A percentile compares a stretch with the other conserved stretches of the same genome.
phyloP scores from a whole-genome alignment of 106 monocot species.

The Cymbidium sinense region DNA sequence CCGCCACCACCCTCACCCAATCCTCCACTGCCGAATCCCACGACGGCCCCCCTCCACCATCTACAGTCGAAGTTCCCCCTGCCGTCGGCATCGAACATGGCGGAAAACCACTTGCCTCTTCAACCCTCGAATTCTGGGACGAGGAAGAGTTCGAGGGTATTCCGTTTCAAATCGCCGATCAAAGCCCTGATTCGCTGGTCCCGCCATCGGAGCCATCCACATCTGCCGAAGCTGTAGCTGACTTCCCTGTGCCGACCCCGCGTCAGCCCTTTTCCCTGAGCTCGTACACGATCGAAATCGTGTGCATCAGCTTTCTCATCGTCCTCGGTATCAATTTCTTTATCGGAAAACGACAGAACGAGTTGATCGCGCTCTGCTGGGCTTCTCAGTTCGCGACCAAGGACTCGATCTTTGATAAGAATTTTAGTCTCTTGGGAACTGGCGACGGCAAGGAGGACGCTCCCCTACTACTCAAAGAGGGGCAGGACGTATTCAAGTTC shows the following conservation, averaged over 20 bases:
- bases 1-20: slow-evolving; percentile 10
- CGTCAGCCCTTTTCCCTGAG: slow-evolving; percentile 5
- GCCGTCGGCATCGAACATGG: slow-evolving; percentile 10
- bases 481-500: slow-evolving; percentile 88
- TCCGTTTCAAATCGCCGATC: slow-evolving; percentile 23
- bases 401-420: slow-evolving; percentile 77
- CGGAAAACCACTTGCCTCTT: slow-evolving; percentile 11
- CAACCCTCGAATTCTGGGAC: slow-evolving; percentile 58
- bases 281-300: slow-evolving; percentile 61
- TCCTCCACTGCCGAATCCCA: slow-evolving; percentile 9
- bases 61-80: slow-evolving; percentile 17
- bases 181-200: not conserved
- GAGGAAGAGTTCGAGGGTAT: slow-evolving; percentile 99
- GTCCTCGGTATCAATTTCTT: slow-evolving; percentile 74
- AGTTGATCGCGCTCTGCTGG: slow-evolving; percentile 81
- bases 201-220: not conserved
- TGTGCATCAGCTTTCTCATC: slow-evolving; percentile 68
- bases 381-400: slow-evolving; percentile 64
- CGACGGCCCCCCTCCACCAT: slow-evolving; percentile 16
- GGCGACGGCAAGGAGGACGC: slow-evolving; percentile 85
- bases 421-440: slow-evolving; percentile 84
- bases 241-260: slow-evolving; percentile 7
- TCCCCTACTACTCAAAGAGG: slow-evolving; percentile 84
- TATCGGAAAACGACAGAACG: slow-evolving; percentile 74
- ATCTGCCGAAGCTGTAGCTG: not conserved